Evolutionary conservation across 805 yeast species (phyloP).

Genomic region (Wickerhamomyces bovis): DNA sequence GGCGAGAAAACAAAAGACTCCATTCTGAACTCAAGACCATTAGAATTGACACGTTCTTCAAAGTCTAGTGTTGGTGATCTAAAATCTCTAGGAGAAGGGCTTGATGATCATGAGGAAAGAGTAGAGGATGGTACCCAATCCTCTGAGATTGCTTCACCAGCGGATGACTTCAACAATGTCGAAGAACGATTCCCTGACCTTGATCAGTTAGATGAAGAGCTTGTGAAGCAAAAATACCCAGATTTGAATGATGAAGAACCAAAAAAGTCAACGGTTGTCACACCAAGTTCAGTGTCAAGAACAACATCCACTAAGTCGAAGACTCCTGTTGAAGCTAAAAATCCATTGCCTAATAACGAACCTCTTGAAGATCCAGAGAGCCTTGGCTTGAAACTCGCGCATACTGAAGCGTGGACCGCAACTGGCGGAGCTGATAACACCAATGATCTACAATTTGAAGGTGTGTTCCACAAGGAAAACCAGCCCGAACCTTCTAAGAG

Average conservation of each 20-base stretch:
- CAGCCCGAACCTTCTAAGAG: not conserved
- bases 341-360: not conserved
- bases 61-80: slow-evolving; percentile 23
- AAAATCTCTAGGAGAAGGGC: slow-evolving; percentile 1
- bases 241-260: slow-evolving; percentile 1
- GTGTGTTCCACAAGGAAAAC: slow-evolving; percentile 16
- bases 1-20: slow-evolving; percentile 3
- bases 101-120: not conserved
- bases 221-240: slow-evolving; percentile 10
- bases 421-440: slow-evolving; percentile 1
- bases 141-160: slow-evolving; percentile 7
- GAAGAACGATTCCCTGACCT: slow-evolving; percentile 49
- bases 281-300: slow-evolving; percentile 1
- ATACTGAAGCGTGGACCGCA: slow-evolving; percentile 20
- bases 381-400: slow-evolving; percentile 11
- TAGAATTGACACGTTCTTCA: slow-evolving; percentile 17
- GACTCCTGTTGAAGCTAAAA: not conserved
- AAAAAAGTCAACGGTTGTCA: not conserved
- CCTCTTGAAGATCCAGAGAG: not conserved
- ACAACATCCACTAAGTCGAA: not conserved
- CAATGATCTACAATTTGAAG: slow-evolving; percentile 11
- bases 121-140: slow-evolving; percentile 1
- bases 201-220: slow-evolving; percentile 26
- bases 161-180: slow-evolving; percentile 36
- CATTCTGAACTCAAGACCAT: slow-evolving; percentile 11